Conservation (phyloP, 2,329 filamentous ascomycete species). For the Laburnicola sp. region DNA sequence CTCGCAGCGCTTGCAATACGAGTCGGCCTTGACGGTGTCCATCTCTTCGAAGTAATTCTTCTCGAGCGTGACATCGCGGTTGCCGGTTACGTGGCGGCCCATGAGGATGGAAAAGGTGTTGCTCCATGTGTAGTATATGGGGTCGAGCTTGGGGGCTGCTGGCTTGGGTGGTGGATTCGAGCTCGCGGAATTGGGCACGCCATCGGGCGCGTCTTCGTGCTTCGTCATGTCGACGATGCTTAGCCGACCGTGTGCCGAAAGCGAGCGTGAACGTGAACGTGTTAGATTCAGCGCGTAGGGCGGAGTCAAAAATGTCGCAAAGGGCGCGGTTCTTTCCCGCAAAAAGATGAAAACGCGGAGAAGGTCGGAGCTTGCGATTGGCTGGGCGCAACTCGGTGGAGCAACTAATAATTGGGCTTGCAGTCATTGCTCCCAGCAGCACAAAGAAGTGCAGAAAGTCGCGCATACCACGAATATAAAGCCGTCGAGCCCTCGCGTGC, state of each 20-base stretch:
- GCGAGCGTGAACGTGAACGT: background rate
- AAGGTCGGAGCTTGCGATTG: conserved; percentile 15
- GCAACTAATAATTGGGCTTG: conserved; percentile 2
- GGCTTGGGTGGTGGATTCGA: conserved; percentile 19
- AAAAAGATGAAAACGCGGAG: conserved; percentile 17
- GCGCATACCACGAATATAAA: background rate
- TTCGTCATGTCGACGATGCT: conserved; percentile 25
- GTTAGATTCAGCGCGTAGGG: conserved; percentile 4
- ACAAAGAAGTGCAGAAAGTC: conserved; percentile 2
- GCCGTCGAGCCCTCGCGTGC: background rate
- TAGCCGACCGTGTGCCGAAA: background rate
- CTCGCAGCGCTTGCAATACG: conserved; percentile 81
- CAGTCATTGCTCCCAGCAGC: conserved; percentile 9
- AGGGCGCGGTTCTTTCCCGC: conserved; percentile 12
- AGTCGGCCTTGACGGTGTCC: conserved; percentile 73
- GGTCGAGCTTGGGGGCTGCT: conserved; percentile 32
- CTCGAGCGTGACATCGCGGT: conserved; percentile 33
- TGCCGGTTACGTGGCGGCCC: conserved; percentile 53
- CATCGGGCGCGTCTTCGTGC: conserved; percentile 32
- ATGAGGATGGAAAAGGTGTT: conserved; percentile 85
- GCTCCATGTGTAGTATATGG: conserved; percentile 64
- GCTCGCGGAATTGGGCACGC: conserved; percentile 18
- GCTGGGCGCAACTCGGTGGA: conserved; percentile 9
- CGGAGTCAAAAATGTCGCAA: conserved; percentile 2
- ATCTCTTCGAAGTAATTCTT: conserved; percentile 73